Evolutionary conservation across 345 rosid genomes (phyloP).

Genomic region (Populus pruinosa): DNA sequence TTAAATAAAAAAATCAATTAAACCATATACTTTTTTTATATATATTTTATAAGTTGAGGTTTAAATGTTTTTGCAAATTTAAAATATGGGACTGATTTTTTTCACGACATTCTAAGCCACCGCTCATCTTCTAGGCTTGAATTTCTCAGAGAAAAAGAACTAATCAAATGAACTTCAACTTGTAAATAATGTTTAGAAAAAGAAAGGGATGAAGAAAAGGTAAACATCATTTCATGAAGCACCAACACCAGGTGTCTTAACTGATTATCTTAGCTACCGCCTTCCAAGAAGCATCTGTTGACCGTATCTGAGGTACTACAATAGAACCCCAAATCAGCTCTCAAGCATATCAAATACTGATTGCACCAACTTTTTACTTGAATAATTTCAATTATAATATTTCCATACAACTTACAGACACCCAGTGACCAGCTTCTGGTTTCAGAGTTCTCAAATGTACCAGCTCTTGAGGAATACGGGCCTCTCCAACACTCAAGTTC

Average conservation of each 20-base stretch:
- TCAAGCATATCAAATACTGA: neutral
- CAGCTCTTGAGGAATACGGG: neutral
- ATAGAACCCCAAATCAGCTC: neutral
- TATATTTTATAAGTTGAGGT: neutral
- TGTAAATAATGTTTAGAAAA: neutral
- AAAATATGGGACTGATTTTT: neutral
- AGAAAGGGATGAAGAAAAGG: neutral
- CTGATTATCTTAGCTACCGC: neutral
- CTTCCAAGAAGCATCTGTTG: neutral
- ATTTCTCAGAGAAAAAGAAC: neutral
- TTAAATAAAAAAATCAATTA: neutral
- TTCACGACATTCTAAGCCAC: neutral
- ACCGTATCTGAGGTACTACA: neutral
- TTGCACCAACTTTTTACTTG: neutral
- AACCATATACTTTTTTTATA: no score
- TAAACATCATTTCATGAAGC: neutral
- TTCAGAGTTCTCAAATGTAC: neutral
- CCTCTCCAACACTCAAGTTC: neutral
- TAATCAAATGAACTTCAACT: neutral
- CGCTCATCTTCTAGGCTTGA: neutral
- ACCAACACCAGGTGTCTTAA: neutral
- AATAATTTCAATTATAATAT: neutral
- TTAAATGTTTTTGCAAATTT: neutral
- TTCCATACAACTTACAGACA: neutral
- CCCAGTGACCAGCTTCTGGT: neutral